These are phyloP conservation scores for Phlyctochytrium arcticum DNA, from an alignment of 192 early-diverging fungal genomes.

Conservation along the genomic window DNA sequence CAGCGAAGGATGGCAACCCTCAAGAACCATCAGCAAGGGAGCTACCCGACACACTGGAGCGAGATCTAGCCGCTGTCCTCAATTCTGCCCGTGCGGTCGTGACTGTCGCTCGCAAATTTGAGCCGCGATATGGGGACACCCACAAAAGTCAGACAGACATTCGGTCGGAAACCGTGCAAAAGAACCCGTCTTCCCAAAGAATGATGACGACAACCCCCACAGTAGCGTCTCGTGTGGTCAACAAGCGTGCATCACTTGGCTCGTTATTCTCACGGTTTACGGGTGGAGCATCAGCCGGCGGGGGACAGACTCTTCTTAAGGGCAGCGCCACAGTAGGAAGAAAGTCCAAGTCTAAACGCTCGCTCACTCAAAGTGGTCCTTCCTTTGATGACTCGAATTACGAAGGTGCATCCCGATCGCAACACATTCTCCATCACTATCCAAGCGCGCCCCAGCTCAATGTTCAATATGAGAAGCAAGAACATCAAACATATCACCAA, in stretches of 20 bases:
- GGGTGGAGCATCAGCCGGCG: not conserved
- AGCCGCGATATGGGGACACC: not conserved
- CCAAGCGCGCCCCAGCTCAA: too few species aligned
- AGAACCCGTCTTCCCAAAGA: too few species aligned
- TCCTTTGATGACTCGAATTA: not conserved
- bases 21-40: too few species aligned
- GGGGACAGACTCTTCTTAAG: not conserved
- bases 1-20: not conserved
- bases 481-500: too few species aligned
- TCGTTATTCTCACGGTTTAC: conserved; percentile 1
- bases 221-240: not conserved
- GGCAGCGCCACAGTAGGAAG: too few species aligned
- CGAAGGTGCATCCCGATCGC: not conserved
- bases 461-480: not conserved
- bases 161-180: not conserved
- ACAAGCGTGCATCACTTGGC: conserved; percentile 14
- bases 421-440: too few species aligned
- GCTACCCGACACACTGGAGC: conserved; percentile 8
- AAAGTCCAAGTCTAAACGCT: not conserved
- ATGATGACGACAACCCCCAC: not conserved
- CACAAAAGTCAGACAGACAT: too few species aligned
- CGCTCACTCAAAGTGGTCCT: not conserved
- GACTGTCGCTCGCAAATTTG: conserved; percentile 9
- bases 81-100: not conserved
- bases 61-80: conserved; percentile 3